Evolutionary conservation across 75 land plant genomes (phyloP), one percentile per base, ranked within the genome.

Genomic region (Adiantum capillusveneris): DNA sequence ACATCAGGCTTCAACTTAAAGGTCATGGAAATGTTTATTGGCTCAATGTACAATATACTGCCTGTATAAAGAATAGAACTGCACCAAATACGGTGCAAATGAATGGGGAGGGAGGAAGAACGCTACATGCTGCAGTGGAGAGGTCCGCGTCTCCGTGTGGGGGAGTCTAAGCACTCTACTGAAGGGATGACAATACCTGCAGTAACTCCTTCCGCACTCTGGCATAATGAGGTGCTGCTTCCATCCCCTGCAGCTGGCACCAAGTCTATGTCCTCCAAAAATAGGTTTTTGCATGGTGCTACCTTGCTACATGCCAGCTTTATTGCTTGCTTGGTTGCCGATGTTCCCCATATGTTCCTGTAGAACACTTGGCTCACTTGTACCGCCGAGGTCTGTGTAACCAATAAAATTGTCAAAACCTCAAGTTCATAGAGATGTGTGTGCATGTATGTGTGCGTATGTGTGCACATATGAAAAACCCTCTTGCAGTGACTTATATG

Each of bases 311-410:
- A 93, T 22, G 75, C 65, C 2, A 93, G 67, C 7, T 67, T 74
- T 0, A 88, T 59, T 11, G 90, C 87, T 25, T 58, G 62, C 18
- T 69, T 36, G 0, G 81, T 70, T 0, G 84, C 75, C 34, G 90
- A 76, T 25, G 95, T 83, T 1, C 98, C 98, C 29, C 55, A 74
- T 41, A 93, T 85, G 79, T 83, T 85, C 43, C 62, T 67, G 77
- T 85, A 85, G 7, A 68, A 21, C 26, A 93, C 75, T 20, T 72
- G 71, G 25, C 73, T 78, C 39, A 93, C 52, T 67, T 71, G 63
- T 44, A 93, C 95, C 6, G 84, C 90, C 19, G 90, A 81, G 1
- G 50, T 51, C 93, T 85, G 75, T 71, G 64, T 18, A 28, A 43
- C 9, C 41, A 31, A 18, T 34, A 13, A 28, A 58, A 14, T 56